Base-by-base conservation (phyloP, 2,329 filamentous ascomycete species). In the Aspergillus chevalieri region DNA sequence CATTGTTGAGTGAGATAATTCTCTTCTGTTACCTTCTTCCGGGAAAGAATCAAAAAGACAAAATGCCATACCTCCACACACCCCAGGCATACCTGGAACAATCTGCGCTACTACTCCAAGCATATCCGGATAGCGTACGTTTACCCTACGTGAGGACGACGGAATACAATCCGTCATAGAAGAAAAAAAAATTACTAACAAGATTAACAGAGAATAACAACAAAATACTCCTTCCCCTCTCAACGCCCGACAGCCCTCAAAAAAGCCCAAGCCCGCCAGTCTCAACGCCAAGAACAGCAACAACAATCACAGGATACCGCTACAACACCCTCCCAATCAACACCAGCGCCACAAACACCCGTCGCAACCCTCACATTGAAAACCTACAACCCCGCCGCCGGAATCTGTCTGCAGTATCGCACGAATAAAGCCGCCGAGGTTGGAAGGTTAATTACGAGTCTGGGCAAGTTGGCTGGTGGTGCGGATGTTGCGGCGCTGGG, bases 361-460 rank as follows among this genome's bases (percentile, higher is more conserved):
- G 76, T 84, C 4, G 90, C 86, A 56, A 81, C 78, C 48, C 84
- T 98, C 46, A 85, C 84, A 3, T 74, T 98, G 53, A 97, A 95
- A 75, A 93, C 93, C 4, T 97, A 84, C 74, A 89, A 96, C 68
- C 87, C 93, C 0, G 75, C 75, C 39, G 86, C 84, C 48, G 93
- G 93, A 63, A 84, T 85, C 50, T 85, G 85, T 53, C 79, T 98
- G 55, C 95, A 96, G 73, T 97, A 96, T 77, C 80, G 82, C 66
- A 98, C 93, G 33, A 86, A 85, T 65, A 95, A 95, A 72, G 89
- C 87, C 17, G 88, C 89, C 17, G 92, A 97, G 72, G 90, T 98
- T 8, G 85, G 86, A 21, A 78, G 93, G 24, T 73, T 98, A 61
- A 81, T 98, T 50, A 81, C 83, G 46, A 82, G 85, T 41, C 70